A percentile compares a stretch with the other conserved stretches of the same genome.
These are phyloP conservation scores for Xylaria castorea DNA, from an alignment of 495 filamentous ascomycete species.

Conservation along the genomic window DNA sequence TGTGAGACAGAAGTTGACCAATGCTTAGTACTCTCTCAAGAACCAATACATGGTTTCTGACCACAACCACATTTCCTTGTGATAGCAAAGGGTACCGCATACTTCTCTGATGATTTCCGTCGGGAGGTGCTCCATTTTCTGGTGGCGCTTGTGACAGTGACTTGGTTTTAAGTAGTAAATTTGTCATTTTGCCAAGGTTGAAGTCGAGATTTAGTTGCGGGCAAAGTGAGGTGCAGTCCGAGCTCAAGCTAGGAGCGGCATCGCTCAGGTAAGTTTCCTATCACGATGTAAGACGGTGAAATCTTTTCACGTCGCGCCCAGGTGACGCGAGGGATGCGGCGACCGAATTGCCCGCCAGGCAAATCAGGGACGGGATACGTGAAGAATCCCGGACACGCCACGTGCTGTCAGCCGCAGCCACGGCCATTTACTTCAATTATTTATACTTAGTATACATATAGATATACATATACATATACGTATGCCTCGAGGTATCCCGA, in stretches of 20 bases:
- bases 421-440: neutral
- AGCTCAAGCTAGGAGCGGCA: neutral
- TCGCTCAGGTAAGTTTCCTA: neutral
- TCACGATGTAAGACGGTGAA: neutral
- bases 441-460: no score
- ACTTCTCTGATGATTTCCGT: neutral
- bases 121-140: neutral
- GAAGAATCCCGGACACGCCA: constrained; percentile 47
- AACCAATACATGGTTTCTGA: no score
- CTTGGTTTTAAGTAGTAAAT: neutral
- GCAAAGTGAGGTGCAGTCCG: neutral
- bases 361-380: neutral
- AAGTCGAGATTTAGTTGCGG: neutral
- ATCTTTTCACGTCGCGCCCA: neutral
- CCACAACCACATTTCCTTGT: no score
- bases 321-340: neutral
- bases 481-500: neutral
- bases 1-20: neutral
- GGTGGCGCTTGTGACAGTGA: neutral
- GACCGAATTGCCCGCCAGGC: neutral
- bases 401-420: constrained; percentile 6
- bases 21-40: no score
- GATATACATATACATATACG: no score
- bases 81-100: neutral
- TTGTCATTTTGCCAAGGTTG: neutral